These are phyloP conservation scores for Singerocomus rubriflavus DNA, from an alignment of 1,284 basidiomycete species.

Conservation along the genomic window DNA sequence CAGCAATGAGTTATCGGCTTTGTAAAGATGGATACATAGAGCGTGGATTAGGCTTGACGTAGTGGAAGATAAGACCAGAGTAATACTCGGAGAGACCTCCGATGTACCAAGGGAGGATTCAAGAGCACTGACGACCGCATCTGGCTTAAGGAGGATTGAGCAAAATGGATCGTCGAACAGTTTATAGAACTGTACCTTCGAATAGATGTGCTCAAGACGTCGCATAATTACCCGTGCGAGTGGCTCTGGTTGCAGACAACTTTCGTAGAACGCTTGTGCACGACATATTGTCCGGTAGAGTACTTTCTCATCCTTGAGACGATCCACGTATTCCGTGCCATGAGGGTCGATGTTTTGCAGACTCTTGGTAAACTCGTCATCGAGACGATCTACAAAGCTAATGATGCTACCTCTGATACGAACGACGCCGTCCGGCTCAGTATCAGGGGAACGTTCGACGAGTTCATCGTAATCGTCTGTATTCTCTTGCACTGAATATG, in stretches of 20 bases:
- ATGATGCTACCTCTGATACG: slow-evolving; percentile 89
- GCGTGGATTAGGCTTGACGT: slow-evolving; percentile 81
- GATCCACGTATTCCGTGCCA: slow-evolving; percentile 96
- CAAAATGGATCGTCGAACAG: background rate
- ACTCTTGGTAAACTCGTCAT: slow-evolving; percentile 98
- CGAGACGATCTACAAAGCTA: slow-evolving; percentile 92
- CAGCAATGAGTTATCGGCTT: slow-evolving; percentile 84
- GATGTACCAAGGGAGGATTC: slow-evolving; percentile 65
- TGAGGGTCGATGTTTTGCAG: slow-evolving; percentile 99
- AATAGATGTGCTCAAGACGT: slow-evolving; percentile 96
- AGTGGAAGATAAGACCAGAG: slow-evolving; percentile 52
- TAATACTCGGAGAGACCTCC: slow-evolving; percentile 56
- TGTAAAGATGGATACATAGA: slow-evolving; percentile 93
- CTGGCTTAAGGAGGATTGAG: slow-evolving; percentile 58
- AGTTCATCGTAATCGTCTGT: slow-evolving; percentile 94
- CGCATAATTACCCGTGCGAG: slow-evolving; percentile 90
- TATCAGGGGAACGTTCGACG: slow-evolving; percentile 79
- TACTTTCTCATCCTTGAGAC: slow-evolving; percentile 92
- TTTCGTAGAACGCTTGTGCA: slow-evolving; percentile 90
- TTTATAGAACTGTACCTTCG: slow-evolving; percentile 61
- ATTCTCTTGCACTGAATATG: slow-evolving; percentile 84
- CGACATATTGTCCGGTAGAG: slow-evolving; percentile 93
- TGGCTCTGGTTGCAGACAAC: slow-evolving; percentile 72
- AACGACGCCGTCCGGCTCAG: slow-evolving; percentile 66
- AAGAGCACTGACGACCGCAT: slow-evolving; percentile 88